phyloP scores from a whole-genome alignment of 192 early-diverging fungal species.

The Linnemannia hyalina region DNA sequence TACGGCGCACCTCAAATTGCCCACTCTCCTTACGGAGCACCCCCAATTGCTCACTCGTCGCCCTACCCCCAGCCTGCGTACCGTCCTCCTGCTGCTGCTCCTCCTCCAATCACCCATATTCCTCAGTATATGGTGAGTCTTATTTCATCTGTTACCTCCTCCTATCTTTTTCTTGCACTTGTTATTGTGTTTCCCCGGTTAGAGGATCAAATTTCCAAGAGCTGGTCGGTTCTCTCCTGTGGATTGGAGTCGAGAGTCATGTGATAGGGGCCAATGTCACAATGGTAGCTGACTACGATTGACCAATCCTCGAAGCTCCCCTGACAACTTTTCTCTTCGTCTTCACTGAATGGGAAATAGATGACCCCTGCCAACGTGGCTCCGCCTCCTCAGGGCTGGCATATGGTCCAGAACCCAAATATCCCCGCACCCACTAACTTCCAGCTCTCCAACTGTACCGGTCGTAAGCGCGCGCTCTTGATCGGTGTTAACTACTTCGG shows the following conservation, averaged over 20 bases:
- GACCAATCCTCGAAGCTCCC: not conserved
- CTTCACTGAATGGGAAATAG: conserved; percentile 5
- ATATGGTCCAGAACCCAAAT: conserved; percentile 39
- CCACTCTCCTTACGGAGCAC: not conserved
- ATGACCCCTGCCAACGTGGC: conserved; percentile 32
- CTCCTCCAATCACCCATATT: not conserved
- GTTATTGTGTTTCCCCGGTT: not conserved
- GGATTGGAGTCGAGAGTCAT: not conserved
- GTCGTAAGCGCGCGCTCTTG: conserved; percentile 85
- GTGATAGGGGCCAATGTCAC: not conserved
- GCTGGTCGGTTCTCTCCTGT: not conserved
- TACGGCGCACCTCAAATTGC: conserved; percentile 11
- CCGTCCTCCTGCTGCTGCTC: not conserved
- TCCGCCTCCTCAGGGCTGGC: conserved; percentile 35
- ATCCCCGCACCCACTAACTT: conserved; percentile 52
- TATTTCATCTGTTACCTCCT: conserved; percentile 25
- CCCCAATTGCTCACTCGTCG: not conserved
- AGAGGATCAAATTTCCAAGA: not conserved
- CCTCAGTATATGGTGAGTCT: conserved; percentile 44
- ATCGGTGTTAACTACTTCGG: conserved; percentile 94
- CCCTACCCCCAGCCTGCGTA: not conserved
- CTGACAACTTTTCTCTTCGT: not conserved
- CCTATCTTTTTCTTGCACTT: not conserved
- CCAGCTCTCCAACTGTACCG: conserved; percentile 69
- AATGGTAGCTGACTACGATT: not conserved